These are phyloP conservation scores for Staphylotrichum longicolle DNA, from an alignment of 495 filamentous ascomycete genomes.

Conservation along the genomic window DNA sequence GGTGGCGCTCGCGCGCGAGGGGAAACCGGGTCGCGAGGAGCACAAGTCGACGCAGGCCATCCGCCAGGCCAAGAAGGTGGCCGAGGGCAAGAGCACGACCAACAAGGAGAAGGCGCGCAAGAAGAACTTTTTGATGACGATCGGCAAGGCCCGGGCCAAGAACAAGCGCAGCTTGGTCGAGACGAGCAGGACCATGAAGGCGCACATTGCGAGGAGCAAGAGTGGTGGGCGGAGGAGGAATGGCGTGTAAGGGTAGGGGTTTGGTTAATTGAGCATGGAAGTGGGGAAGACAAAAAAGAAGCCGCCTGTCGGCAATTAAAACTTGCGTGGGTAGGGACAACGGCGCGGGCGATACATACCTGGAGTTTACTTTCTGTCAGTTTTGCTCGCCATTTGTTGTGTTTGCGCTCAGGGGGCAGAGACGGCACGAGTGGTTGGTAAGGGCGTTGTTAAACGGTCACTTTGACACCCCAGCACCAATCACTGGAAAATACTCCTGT, in stretches of 20 bases:
- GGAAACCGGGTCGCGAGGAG: constrained; percentile 67
- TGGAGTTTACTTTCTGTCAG: no score
- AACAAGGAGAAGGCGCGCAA: constrained; percentile 95
- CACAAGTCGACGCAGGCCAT: constrained; percentile 79
- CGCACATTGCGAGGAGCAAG: constrained; percentile 79
- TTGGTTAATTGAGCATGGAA: not conserved
- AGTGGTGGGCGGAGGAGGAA: constrained; percentile 82
- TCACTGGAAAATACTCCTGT: constrained; percentile 18
- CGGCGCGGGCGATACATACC: no score
- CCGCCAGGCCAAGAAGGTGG: constrained; percentile 77
- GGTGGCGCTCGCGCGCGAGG: constrained; percentile 72
- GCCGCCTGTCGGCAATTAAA: no score
- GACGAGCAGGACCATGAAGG: constrained; percentile 71
- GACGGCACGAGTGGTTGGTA: not conserved
- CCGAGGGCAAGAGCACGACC: constrained; percentile 88
- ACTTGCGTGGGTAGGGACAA: no score
- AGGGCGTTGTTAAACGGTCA: not conserved
- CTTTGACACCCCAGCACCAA: constrained; percentile 5
- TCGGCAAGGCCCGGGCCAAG: constrained; percentile 90
- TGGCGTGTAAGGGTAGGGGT: constrained; percentile 20
- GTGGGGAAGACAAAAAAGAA: no score
- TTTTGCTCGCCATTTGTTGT: no score
- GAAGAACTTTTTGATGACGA: constrained; percentile 98
- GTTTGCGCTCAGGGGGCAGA: no score
- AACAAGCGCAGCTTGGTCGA: constrained; percentile 88